Percentiles rank a stretch among this genome's conserved stretches.
Conservation (phyloP, 73 alveolate species). For the Paramecium sonneborni region DNA sequence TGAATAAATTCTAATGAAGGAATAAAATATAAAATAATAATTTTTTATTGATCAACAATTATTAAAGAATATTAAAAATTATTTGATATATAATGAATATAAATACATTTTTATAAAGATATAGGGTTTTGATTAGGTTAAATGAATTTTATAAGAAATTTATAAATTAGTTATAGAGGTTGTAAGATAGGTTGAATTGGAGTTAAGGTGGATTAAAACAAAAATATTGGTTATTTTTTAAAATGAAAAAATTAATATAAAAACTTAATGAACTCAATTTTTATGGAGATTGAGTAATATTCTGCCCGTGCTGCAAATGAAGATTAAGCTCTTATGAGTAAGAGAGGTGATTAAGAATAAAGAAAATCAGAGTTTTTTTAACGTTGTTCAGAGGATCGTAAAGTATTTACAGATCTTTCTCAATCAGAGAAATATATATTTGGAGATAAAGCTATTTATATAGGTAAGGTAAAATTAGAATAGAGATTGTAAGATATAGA, state of each 20-base stretch:
- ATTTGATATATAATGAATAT: too few relatives aligned
- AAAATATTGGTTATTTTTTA: background rate
- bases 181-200: background rate
- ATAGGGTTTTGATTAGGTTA: too few relatives aligned
- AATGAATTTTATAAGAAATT: background rate
- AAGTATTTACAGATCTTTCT: background rate
- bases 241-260: background rate
- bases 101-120: too few relatives aligned
- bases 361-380: background rate
- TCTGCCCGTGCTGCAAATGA: conserved; percentile 18
- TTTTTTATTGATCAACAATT: too few relatives aligned
- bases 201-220: background rate
- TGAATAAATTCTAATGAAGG: too few relatives aligned
- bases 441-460: background rate
- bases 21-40: too few relatives aligned
- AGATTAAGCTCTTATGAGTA: background rate
- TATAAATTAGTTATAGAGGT: background rate
- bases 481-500: background rate
- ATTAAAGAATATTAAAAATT: too few relatives aligned
- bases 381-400: background rate
- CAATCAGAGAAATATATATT: background rate
- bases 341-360: background rate
- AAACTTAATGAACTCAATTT: background rate
- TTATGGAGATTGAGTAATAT: background rate
- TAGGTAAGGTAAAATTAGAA: background rate